Percentiles rank a stretch among this genome's conserved stretches.
These are phyloP conservation scores for Vigna reflexopilosa DNA, from an alignment of 306 rosid genomes.

Conservation along the genomic window DNA sequence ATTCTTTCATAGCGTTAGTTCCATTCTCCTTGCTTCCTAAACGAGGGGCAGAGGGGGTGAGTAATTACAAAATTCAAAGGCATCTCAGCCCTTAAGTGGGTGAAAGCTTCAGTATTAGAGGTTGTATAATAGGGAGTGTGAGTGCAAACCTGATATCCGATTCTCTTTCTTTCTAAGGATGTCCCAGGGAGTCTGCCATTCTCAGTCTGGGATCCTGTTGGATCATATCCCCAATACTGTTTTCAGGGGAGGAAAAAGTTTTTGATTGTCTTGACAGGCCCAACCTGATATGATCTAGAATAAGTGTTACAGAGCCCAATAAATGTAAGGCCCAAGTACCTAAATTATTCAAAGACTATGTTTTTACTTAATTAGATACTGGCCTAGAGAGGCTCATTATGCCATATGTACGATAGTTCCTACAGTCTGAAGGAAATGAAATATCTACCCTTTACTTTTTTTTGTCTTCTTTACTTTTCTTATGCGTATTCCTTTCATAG, in stretches of 20 bases:
- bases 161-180: not conserved
- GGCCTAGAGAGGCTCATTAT: too few species aligned
- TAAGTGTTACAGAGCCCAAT: too few species aligned
- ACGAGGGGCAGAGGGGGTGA: not conserved
- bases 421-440: too few species aligned
- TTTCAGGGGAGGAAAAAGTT: not conserved
- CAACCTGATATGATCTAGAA: not conserved
- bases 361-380: too few species aligned
- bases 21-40: not conserved
- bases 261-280: not conserved
- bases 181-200: not conserved
- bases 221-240: not conserved
- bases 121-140: not conserved
- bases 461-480: too few species aligned
- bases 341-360: too few species aligned
- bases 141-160: not conserved
- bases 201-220: not conserved
- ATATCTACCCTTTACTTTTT: too few species aligned
- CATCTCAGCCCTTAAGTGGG: not conserved
- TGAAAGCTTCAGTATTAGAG: not conserved
- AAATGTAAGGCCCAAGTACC: too few species aligned
- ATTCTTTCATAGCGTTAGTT: not conserved
- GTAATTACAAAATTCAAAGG: not conserved
- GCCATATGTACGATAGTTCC: too few species aligned
- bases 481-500: too few species aligned